Percentiles rank a stretch among this genome's conserved stretches.
Evolutionary conservation across 2,329 filamentous ascomycete genomes (phyloP).

Genomic region (Ophiocordyceps camponoti-leonardi): DNA sequence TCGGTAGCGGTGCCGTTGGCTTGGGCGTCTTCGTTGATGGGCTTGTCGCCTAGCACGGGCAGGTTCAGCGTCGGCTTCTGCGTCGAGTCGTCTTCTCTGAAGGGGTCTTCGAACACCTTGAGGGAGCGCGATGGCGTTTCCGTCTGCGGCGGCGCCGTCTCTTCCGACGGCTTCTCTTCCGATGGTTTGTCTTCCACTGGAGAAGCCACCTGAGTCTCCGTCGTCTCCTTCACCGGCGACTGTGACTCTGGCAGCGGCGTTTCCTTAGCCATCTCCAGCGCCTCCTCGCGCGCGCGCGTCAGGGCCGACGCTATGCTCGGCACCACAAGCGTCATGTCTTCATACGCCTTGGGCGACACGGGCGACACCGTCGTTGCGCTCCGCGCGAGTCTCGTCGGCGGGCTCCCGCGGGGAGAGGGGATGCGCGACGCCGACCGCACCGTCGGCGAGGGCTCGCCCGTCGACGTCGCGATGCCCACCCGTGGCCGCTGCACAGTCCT

Average conservation of each 20-base stretch:
- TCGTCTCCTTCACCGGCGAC: not conserved
- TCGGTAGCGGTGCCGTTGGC: slow-evolving; percentile 7
- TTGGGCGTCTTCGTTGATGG: slow-evolving; percentile 37
- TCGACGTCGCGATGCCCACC: slow-evolving; percentile 28
- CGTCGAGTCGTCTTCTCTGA: slow-evolving; percentile 28
- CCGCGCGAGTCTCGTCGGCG: slow-evolving; percentile 19
- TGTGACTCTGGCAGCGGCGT: slow-evolving; percentile 2
- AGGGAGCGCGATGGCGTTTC: slow-evolving; percentile 20
- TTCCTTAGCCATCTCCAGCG: not conserved
- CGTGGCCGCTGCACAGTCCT: slow-evolving; percentile 27
- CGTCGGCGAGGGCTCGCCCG: slow-evolving; percentile 33
- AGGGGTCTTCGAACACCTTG: slow-evolving; percentile 47
- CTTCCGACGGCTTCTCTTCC: not conserved
- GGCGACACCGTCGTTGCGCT: slow-evolving; percentile 9
- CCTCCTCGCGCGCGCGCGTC: slow-evolving; percentile 6
- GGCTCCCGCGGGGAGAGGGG: slow-evolving; percentile 24
- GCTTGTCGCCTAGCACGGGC: slow-evolving; percentile 40
- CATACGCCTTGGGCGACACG: slow-evolving; percentile 31
- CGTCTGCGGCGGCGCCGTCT: not conserved
- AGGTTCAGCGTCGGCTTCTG: slow-evolving; percentile 26
- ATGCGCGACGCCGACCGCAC: slow-evolving; percentile 14
- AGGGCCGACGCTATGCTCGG: slow-evolving; percentile 21
- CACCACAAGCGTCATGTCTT: slow-evolving; percentile 35
- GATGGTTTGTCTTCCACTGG: not conserved
- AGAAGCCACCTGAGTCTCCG: not conserved